Base-by-base conservation (phyloP, 768 basidiomycete species). In the Mycena haematopus region DNA sequence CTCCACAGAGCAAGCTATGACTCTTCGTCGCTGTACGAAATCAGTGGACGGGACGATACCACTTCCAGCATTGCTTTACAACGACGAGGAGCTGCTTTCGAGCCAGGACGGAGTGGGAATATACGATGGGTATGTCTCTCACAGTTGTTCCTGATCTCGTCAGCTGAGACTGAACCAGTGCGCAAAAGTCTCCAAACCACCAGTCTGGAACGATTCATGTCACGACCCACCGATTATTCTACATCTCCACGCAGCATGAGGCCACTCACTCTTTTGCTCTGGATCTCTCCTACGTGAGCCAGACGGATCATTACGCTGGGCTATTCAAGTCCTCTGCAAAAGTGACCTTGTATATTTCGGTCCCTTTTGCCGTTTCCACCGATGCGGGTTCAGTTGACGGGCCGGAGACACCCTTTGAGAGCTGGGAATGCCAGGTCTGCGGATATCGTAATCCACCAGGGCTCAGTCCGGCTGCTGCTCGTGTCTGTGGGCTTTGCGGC, bases 361-460 rank as follows among this genome's bases (percentile, higher is more conserved):
- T 68, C n/a, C 47, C 52, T 22, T 70, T 65, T 58, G 64, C 71
- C 45, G 67, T 64, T 62, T 63, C 68, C 15, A 66, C 61, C 60
- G 69, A 68, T 67, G 59, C 72, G 59, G 63, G 56, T 33, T 52
- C 68, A 21, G 62, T 56, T 35, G 66, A 74, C 66, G 68, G 72
- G 31, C 46, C 67, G 63, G 73, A 73, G 69, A 70, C 74, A n/a
- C 71, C 66, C 1, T 81, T 78, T 54, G 83, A 82, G 60, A 86
- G 78, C 62, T 96, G 94, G 95, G 83, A 89, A 72, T 98, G 96
- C 69, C 84, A 86, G 40, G 89, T 98, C n/a, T 99, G 96, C 74
- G 91, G 85, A 31, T 90, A 88, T 70, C 84, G 84, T 31, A 97
- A 96, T 74, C 84, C 90, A 3, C 88, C 90, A 33, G 90, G 90